Base-by-base conservation (phyloP, 805 yeast species). In the Torulaspora microellipsoides region DNA sequence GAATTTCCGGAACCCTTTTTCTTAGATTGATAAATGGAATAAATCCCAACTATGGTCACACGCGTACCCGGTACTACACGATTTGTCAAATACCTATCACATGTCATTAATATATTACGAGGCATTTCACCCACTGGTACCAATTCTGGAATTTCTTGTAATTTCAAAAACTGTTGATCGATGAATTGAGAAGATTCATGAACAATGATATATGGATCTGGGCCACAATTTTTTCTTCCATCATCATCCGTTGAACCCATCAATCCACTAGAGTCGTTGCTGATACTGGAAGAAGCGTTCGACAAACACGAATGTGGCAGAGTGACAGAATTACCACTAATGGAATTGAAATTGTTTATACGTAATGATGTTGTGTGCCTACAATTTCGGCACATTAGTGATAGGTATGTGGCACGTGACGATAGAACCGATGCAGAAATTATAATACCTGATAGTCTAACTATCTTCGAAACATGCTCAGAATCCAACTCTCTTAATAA, bases 61-160 rank as follows among this genome's bases (percentile, higher is more conserved):
- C 97, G 73, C 0, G 95, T 86, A 20, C 99, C 99, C 0, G 99
- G 99, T 32, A 91, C 85, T 27, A 93, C 89, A 50, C 77, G 80
- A 67, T 93, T 93, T 23, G 96, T 84, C 60, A 93, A 70, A 55
- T 85, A 86, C 48, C 99, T 76, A 64, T 93, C 98, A 28, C 88
- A 87, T 34, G 93, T 85, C 51, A 93, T 72, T 46, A 87, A 60
- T 32, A 93, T 83, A 58, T 93, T 95, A 54, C 99, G 79, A 8
- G 99, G 99, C 88, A 93, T 83, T 68, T 93, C 99, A 53, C 99
- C 99, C 25, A 93, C 95, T 1, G 99, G 99, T 1, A 93, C 97
- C 83, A 86, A 86, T 64, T 93, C 99, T 10, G 98, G 97, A n/a
- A 93, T 75, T 64, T 93, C 99, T 65, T 93, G 99, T 44, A 93